Evolutionary conservation across 495 filamentous ascomycete genomes (phyloP).

Genomic region (Penicillium turbatum): DNA sequence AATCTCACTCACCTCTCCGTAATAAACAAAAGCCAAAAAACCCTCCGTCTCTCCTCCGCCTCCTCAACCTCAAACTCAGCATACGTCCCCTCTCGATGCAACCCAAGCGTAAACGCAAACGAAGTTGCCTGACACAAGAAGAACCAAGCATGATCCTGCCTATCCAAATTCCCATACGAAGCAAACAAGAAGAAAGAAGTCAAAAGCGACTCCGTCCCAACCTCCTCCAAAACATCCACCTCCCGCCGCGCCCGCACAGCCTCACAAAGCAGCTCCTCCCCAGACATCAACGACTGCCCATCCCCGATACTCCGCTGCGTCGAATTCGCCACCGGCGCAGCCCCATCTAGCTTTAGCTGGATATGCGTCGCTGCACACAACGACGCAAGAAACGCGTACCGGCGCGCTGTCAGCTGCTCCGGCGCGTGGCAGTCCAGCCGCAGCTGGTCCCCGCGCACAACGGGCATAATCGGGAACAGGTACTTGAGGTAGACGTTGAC

Average conservation of each 20-base stretch:
- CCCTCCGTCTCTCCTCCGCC: constrained; percentile 48
- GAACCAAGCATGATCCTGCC: constrained; percentile 53
- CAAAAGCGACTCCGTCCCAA: constrained; percentile 59
- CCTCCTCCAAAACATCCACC: constrained; percentile 64
- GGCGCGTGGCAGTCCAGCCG: constrained; percentile 62
- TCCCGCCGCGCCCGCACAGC: constrained; percentile 68
- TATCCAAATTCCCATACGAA: constrained; percentile 63
- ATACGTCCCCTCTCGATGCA: constrained; percentile 56
- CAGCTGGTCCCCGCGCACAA: constrained; percentile 65
- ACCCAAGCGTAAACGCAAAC: constrained; percentile 53
- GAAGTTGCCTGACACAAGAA: constrained; percentile 61
- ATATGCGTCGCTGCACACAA: constrained; percentile 83
- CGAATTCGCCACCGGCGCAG: constrained; percentile 50
- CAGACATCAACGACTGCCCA: constrained; percentile 39
- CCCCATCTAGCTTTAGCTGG: constrained; percentile 59
- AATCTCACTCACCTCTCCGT: constrained; percentile 47
- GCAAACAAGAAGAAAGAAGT: constrained; percentile 81
- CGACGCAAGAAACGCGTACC: constrained; percentile 75
- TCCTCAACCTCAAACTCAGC: constrained; percentile 41
- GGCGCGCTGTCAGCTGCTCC: constrained; percentile 52
- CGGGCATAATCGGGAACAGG: constrained; percentile 79
- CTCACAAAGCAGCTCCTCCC: constrained; percentile 63
- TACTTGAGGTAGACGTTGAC: constrained; percentile 49
- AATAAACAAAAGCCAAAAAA: constrained; percentile 64
- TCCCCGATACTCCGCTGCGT: constrained; percentile 50